These are phyloP conservation scores for Aspergillus olivimuriae DNA, from an alignment of 495 filamentous ascomycete species.

Conservation along the genomic window DNA sequence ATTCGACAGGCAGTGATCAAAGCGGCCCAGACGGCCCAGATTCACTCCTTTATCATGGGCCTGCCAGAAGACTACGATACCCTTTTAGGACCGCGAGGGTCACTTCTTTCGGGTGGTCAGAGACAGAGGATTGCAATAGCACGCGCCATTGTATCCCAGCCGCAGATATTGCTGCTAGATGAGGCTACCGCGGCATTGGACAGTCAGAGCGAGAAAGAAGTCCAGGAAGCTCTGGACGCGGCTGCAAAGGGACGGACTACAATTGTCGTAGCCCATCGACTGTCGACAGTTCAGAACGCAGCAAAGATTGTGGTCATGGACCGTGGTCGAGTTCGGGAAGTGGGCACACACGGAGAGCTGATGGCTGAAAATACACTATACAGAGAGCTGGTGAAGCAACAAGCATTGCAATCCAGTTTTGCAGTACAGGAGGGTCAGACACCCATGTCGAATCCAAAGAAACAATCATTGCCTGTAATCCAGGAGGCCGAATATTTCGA, in stretches of 20 bases:
- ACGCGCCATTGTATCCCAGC: slow-evolving; percentile 52
- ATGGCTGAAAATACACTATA: slow-evolving; percentile 14
- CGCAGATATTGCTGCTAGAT: slow-evolving; percentile 45
- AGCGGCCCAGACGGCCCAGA: slow-evolving; percentile 45
- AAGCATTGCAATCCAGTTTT: slow-evolving; percentile 10
- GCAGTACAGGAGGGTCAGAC: neutral
- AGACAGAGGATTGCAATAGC: slow-evolving; percentile 61
- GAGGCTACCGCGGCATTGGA: slow-evolving; percentile 54
- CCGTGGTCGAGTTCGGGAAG: slow-evolving; percentile 28
- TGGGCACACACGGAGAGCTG: slow-evolving; percentile 35
- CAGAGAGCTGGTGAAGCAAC: slow-evolving; percentile 12
- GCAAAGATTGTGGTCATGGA: slow-evolving; percentile 26
- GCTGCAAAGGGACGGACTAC: slow-evolving; percentile 30
- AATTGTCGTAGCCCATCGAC: slow-evolving; percentile 43
- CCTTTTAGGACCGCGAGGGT: slow-evolving; percentile 51
- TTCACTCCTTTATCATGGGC: slow-evolving; percentile 49
- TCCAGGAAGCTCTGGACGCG: slow-evolving; percentile 56
- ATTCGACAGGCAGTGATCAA: slow-evolving; percentile 1
- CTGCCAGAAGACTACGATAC: slow-evolving; percentile 49
- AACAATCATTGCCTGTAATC: neutral
- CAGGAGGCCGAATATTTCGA: neutral
- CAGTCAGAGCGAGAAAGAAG: slow-evolving; percentile 57
- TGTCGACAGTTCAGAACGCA: slow-evolving; percentile 40
- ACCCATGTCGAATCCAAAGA: neutral
- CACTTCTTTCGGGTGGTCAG: slow-evolving; percentile 58